Conservation (phyloP, 169 alveolate genomes). For the Babesia ovis region DNA sequence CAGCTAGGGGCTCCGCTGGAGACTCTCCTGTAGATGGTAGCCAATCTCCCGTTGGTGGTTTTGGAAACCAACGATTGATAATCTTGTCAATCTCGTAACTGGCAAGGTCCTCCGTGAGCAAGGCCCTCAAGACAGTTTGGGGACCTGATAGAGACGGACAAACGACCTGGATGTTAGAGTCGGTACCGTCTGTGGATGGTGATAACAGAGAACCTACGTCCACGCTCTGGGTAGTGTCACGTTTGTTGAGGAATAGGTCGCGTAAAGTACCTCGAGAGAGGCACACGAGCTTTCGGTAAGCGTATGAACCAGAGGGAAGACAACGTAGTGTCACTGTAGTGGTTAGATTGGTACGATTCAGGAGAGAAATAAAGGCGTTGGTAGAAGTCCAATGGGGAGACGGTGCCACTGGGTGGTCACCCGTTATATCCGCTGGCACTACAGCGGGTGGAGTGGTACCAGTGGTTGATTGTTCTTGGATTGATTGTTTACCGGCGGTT, state of each 20-base stretch:
- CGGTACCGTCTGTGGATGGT: neutral
- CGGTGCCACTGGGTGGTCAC: neutral
- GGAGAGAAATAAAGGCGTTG: neutral
- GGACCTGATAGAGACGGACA: neutral
- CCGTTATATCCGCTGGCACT: neutral
- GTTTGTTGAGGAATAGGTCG: slow-evolving; percentile 35
- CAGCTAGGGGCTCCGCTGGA: neutral
- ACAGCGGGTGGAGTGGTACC: neutral
- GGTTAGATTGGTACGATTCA: slow-evolving; percentile 24
- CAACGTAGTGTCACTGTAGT: slow-evolving; percentile 41
- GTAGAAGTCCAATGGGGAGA: neutral
- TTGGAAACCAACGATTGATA: slow-evolving; percentile 29
- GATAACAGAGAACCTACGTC: slow-evolving; percentile 12
- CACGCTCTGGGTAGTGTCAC: slow-evolving; percentile 5
- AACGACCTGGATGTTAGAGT: neutral
- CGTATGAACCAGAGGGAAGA: neutral
- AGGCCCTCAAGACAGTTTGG: slow-evolving; percentile 14
- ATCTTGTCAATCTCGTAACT: slow-evolving; percentile 59
- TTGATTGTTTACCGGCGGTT: neutral
- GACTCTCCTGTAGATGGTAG: neutral
- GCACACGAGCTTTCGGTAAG: slow-evolving; percentile 32
- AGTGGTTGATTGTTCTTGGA: neutral
- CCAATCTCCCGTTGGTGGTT: neutral
- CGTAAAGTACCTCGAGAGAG: slow-evolving; percentile 30
- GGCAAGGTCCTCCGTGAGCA: slow-evolving; percentile 46